A percentile compares a stretch with the other conserved stretches of the same genome.
These are phyloP conservation scores for Perkinsus olseni DNA, from an alignment of 169 alveolate genomes.

Conservation along the genomic window DNA sequence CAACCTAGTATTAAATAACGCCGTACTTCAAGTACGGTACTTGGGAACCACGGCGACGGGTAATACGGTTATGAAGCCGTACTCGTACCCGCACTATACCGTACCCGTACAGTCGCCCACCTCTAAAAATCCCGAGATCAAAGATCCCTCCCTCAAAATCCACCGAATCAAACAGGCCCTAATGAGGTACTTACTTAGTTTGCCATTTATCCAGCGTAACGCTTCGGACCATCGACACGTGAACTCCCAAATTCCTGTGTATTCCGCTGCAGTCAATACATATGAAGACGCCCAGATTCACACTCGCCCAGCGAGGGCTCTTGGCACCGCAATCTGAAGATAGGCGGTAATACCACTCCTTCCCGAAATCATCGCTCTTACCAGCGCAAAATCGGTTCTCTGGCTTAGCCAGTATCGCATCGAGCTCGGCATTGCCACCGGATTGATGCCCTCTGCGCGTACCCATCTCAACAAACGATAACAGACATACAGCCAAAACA, in stretches of 20 bases:
- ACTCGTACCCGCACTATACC: too few species aligned
- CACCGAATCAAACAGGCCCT: too few species aligned
- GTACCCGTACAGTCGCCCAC: too few species aligned
- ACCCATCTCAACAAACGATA: not conserved
- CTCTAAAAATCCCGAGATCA: too few species aligned
- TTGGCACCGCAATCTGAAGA: slow-evolving; percentile 87
- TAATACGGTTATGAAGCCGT: too few species aligned
- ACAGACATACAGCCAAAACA: not conserved
- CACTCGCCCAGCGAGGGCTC: slow-evolving; percentile 89
- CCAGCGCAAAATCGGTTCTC: not conserved
- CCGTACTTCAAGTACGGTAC: too few species aligned
- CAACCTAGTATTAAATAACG: too few species aligned
- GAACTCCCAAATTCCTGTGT: slow-evolving; percentile 86
- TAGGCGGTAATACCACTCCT: slow-evolving; percentile 19
- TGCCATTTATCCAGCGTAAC: slow-evolving; percentile 66
- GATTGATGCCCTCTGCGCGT: not conserved
- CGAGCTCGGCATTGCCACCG: not conserved
- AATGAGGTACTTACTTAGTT: not conserved
- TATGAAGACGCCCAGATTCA: slow-evolving; percentile 78
- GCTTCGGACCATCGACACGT: slow-evolving; percentile 80
- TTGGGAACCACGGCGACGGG: too few species aligned
- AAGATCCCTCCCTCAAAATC: too few species aligned
- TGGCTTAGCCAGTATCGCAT: not conserved
- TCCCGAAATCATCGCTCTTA: not conserved
- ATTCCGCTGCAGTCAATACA: slow-evolving; percentile 89